phyloP scores from a whole-genome alignment of 2,329 filamentous ascomycete genomes.

The Phyllosticta citriasiana region DNA sequence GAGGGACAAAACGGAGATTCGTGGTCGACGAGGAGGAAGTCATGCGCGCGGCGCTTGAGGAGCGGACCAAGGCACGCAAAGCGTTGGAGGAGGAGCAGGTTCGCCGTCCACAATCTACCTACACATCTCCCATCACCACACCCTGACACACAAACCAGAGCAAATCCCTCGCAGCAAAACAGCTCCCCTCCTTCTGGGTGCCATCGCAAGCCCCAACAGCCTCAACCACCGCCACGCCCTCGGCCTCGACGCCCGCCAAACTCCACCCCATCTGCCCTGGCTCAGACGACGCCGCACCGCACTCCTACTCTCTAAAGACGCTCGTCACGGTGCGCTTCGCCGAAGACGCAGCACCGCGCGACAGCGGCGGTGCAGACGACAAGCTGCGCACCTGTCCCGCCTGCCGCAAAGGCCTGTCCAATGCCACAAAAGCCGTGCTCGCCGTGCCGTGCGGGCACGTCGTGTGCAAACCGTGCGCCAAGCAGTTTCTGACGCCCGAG shows the following conservation, averaged over 20 bases:
- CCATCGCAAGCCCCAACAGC: conserved; percentile 65
- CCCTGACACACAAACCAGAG: conserved; percentile 17
- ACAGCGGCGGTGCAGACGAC: conserved; percentile 19
- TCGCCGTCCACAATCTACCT: not conserved
- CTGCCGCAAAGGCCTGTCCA: conserved; percentile 73
- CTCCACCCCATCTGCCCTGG: conserved; percentile 66
- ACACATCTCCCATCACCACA: not conserved
- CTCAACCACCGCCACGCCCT: conserved; percentile 35
- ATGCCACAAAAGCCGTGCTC: conserved; percentile 71
- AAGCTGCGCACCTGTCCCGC: conserved; percentile 60
- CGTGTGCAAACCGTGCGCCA: conserved; percentile 72
- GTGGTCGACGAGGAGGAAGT: conserved; percentile 71
- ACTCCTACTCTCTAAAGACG: conserved; percentile 67
- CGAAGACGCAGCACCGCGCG: conserved; percentile 52
- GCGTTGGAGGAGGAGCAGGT: conserved; percentile 66
- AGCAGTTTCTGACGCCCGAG: conserved; percentile 64
- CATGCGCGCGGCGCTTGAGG: conserved; percentile 56
- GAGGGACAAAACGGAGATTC: conserved; percentile 63
- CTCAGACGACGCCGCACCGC: conserved; percentile 54
- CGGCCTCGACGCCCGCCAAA: conserved; percentile 51
- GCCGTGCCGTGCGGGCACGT: conserved; percentile 88
- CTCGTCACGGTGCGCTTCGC: conserved; percentile 70
- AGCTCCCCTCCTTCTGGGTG: conserved; percentile 85
- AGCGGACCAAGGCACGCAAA: conserved; percentile 58
- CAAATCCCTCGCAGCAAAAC: conserved; percentile 45